phyloP scores from a whole-genome alignment of 257 asterid species.

The Ilex asprella region DNA sequence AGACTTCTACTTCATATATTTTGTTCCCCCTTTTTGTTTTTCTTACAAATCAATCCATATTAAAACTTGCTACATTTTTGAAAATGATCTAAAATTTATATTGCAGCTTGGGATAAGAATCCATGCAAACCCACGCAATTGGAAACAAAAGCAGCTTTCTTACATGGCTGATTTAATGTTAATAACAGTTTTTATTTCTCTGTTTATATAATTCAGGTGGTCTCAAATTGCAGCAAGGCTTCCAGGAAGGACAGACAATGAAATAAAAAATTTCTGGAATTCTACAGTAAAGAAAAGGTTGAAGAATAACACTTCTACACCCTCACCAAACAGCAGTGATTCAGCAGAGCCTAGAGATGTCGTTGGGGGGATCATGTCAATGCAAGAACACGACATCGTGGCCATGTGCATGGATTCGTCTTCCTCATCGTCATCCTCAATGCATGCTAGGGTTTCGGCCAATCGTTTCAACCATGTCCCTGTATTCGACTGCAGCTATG shows the following conservation, averaged over 20 bases:
- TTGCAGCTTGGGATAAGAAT: too few relatives aligned
- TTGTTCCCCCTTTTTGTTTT: too few relatives aligned
- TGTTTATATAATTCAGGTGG: constrained; percentile 46
- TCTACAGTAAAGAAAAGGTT: constrained; percentile 78
- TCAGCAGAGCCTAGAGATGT: constrained; percentile 27
- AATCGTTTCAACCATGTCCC: constrained; percentile 53
- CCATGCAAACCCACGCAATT: too few relatives aligned
- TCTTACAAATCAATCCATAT: too few relatives aligned
- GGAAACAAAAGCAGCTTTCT: too few relatives aligned
- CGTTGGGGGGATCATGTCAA: constrained; percentile 35
- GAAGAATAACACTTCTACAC: constrained; percentile 34
- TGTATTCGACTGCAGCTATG: constrained; percentile 9
- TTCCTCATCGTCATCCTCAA: constrained; percentile 45
- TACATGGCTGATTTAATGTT: not conserved
- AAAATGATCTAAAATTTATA: too few relatives aligned
- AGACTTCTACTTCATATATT: too few relatives aligned
- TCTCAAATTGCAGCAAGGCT: constrained; percentile 91
- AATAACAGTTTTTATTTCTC: not conserved
- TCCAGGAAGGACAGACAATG: constrained; percentile 91
- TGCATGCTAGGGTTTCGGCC: constrained; percentile 24
- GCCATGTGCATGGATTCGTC: constrained; percentile 55
- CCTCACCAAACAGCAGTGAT: constrained; percentile 48
- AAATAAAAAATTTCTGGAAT: constrained; percentile 91
- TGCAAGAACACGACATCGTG: constrained; percentile 58
- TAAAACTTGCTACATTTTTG: too few relatives aligned